These are phyloP conservation scores for Clavispora carvajalis DNA, from an alignment of 805 yeast genomes.

Conservation along the genomic window DNA sequence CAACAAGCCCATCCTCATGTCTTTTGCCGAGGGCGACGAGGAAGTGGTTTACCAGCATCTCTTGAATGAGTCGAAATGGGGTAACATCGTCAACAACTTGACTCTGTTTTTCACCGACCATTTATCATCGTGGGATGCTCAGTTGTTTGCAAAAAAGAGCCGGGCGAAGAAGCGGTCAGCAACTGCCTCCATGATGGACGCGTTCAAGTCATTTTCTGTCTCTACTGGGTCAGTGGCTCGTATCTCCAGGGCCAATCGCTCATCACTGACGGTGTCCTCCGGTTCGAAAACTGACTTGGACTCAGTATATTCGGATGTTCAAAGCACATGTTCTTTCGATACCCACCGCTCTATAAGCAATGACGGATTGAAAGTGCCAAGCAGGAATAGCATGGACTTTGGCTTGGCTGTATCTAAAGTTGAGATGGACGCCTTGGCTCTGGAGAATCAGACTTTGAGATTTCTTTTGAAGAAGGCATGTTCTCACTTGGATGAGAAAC, in stretches of 20 bases:
- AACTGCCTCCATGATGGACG: slow-evolving; percentile 23
- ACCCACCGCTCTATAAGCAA: background rate
- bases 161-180: slow-evolving; percentile 6
- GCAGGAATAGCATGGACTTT: slow-evolving; percentile 1
- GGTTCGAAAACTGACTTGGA: slow-evolving; percentile 13
- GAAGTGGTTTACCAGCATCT: slow-evolving; percentile 41
- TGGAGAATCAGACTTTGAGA: slow-evolving; percentile 25
- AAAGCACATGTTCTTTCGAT: slow-evolving; percentile 7
- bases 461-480: slow-evolving; percentile 24
- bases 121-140: slow-evolving; percentile 32
- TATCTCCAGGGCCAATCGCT: slow-evolving; percentile 11
- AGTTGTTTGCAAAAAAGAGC: slow-evolving; percentile 16
- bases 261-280: slow-evolving; percentile 21
- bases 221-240: background rate
- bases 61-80: slow-evolving; percentile 41
- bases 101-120: slow-evolving; percentile 36
- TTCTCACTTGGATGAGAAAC: slow-evolving; percentile 14
- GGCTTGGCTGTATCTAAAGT: slow-evolving; percentile 4
- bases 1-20: slow-evolving; percentile 42
- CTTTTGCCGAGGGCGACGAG: slow-evolving; percentile 28
- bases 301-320: slow-evolving; percentile 26
- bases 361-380: background rate
- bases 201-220: slow-evolving; percentile 25
- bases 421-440: slow-evolving; percentile 9
- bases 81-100: slow-evolving; percentile 31